Base-by-base conservation (phyloP, 2,329 filamentous ascomycete genomes). In the Fusarium cyanostomum region DNA sequence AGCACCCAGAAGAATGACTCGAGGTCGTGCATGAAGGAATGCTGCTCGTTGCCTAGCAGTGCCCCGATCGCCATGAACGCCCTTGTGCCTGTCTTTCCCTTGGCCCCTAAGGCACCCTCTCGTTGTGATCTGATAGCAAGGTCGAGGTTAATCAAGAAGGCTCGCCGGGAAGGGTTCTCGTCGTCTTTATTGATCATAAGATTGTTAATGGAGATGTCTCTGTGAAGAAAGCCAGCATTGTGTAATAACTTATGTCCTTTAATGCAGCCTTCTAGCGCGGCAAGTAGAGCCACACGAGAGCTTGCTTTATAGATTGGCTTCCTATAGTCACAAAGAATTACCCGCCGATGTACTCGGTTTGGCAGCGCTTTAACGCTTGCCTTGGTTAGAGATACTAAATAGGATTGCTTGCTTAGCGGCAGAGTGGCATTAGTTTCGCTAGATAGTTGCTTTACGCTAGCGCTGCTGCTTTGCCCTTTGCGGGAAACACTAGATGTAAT, bases 171-270 rank as follows among this genome's bases (percentile, higher is more conserved):
- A 21, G 70, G 71, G 59, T 79, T 78, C 0, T 73, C 52, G 12
- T 72, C 50, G 10, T 82, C 75, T 56, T 82, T 72, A 61, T 82
- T 81, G 3, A 84, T 75, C 64, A 83, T 78, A 9, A 83, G 73
- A 57, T 83, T 83, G 41, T 77, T 75, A 18, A 77, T 72, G 1
- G 78, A 82, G 31, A 83, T 77, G 56, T 82, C 78, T 61, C 77
- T 59, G 38, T 82, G 74, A 37, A 81, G 72, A 38, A 82, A 61
- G 52, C 76, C 74, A 24, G 73, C 72, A 39, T 73, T 64, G 31
- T 72, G 64, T 16, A 77, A 67, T 13, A 73, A 79, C 62, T 78
- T 61, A 54, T 80, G 71, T 3, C 75, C 76, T 54, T 75, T 27
- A 56, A 81, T 77, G 46, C 74, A 79, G 48, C 67, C 64, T 51